Evolutionary conservation across 495 filamentous ascomycete genomes (phyloP).

Genomic region (Neurospora sp.): DNA sequence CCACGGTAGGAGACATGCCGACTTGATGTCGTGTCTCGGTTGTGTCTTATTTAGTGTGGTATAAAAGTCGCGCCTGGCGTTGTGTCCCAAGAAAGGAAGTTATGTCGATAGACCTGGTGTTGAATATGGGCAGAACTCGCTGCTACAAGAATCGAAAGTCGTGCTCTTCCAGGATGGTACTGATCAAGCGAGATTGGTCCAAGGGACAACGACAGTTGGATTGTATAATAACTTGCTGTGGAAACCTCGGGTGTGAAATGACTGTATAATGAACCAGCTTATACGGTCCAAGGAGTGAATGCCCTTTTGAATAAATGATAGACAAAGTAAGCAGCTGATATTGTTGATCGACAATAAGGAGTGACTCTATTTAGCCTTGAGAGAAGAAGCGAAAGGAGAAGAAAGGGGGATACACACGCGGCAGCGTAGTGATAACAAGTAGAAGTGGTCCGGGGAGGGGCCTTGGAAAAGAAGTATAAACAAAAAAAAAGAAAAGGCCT

Average conservation of each 20-base stretch:
- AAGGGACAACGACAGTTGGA: neutral
- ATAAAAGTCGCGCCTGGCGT: constrained; percentile 19
- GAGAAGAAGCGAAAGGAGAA: constrained; percentile 31
- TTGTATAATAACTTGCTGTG: neutral
- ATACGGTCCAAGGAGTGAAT: constrained; percentile 34
- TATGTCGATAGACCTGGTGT: constrained; percentile 7
- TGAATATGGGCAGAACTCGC: constrained; percentile 25
- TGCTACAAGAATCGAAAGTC: constrained; percentile 25
- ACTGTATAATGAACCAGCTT: constrained; percentile 31
- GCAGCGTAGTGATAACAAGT: constrained; percentile 34
- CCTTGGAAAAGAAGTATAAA: constrained; percentile 31
- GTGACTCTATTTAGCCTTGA: constrained; percentile 42
- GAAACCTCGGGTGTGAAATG: neutral
- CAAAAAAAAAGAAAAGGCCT: constrained; percentile 21
- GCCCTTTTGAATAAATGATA: constrained; percentile 30
- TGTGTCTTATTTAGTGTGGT: constrained; percentile 4
- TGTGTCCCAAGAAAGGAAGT: constrained; percentile 22
- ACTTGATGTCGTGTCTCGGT: constrained; percentile 5
- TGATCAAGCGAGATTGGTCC: constrained; percentile 5
- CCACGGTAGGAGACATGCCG: constrained; percentile 39
- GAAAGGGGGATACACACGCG: constrained; percentile 34
- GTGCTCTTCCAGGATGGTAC: constrained; percentile 15
- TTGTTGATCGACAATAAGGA: constrained; percentile 48
- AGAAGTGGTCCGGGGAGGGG: constrained; percentile 25
- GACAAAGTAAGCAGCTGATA: constrained; percentile 45